phyloP scores from a whole-genome alignment of 2,329 filamentous ascomycete genomes.

The Arthrobotrys sinensis region DNA sequence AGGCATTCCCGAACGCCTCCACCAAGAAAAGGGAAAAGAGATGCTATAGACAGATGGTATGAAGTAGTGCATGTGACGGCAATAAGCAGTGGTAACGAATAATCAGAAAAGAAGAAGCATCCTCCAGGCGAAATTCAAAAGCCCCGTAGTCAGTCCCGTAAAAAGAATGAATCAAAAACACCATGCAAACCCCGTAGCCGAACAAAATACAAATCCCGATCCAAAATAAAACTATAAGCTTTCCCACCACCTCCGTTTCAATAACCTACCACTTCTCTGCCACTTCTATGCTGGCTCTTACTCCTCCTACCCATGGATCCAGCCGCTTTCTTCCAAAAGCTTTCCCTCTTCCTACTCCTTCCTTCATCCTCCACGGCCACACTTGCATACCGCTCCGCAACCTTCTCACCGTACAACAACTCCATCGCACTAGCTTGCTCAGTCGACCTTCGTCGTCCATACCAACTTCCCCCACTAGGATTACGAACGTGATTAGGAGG shows the following conservation, averaged over 20 bases:
- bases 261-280: conserved; percentile 25
- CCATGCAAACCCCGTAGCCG: conserved; percentile 5
- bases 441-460: conserved; percentile 15
- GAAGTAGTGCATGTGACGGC: neutral
- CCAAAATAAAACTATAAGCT: no score
- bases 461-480: conserved; percentile 1
- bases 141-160: neutral
- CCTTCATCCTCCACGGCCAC: neutral
- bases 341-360: conserved; percentile 37
- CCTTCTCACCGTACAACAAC: conserved; percentile 32
- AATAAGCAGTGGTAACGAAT: neutral
- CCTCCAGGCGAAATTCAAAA: conserved; percentile 12
- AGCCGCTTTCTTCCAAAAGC: conserved; percentile 55
- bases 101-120: conserved; percentile 2
- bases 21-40: neutral
- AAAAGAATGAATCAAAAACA: conserved; percentile 8
- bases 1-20: conserved; percentile 48
- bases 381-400: neutral
- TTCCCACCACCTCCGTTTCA: neutral
- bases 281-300: conserved; percentile 36
- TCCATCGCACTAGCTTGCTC: conserved; percentile 38
- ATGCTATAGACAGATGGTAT: conserved; percentile 13
- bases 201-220: conserved; percentile 3
- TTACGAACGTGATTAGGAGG: neutral
- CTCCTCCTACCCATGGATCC: conserved; percentile 27